Percentiles rank a stretch among this genome's conserved stretches.
These are phyloP conservation scores for Brettanomyces nanus DNA, from an alignment of 805 yeast species.

Conservation along the genomic window DNA sequence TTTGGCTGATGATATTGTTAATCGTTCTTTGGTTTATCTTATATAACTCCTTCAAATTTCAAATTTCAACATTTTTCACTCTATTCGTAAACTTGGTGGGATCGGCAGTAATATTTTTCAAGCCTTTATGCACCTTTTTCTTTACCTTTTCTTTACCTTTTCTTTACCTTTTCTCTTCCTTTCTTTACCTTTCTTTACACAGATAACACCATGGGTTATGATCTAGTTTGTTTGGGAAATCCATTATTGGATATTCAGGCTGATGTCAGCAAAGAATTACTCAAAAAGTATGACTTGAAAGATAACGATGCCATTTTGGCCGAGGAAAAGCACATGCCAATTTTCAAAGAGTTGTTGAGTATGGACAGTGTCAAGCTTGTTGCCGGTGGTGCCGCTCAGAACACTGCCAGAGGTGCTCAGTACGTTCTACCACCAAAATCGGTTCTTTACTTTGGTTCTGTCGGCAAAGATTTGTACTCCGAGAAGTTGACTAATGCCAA, in stretches of 20 bases:
- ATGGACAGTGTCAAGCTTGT: constrained; percentile 56
- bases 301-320: constrained; percentile 88
- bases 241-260: constrained; percentile 82
- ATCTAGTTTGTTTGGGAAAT: constrained; percentile 82
- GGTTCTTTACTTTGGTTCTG: constrained; percentile 93
- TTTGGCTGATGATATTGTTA: too few species aligned
- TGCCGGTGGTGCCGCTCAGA: constrained; percentile 99
- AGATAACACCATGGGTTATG: constrained; percentile 25
- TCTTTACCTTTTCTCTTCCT: too few species aligned
- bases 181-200: too few species aligned
- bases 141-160: background rate
- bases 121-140: too few species aligned
- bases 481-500: constrained; percentile 79
- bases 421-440: constrained; percentile 73
- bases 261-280: constrained; percentile 56
- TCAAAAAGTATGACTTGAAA: constrained; percentile 75
- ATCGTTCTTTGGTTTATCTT: too few species aligned
- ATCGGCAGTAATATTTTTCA: too few species aligned
- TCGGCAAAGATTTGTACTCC: constrained; percentile 86
- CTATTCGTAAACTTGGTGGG: too few species aligned
- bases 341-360: constrained; percentile 69
- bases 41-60: too few species aligned
- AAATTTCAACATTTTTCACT: too few species aligned
- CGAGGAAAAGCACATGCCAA: constrained; percentile 78
- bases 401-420: constrained; percentile 98